These are phyloP conservation scores for Ceriops decandra DNA, from an alignment of 345 rosid genomes.

Conservation along the genomic window DNA sequence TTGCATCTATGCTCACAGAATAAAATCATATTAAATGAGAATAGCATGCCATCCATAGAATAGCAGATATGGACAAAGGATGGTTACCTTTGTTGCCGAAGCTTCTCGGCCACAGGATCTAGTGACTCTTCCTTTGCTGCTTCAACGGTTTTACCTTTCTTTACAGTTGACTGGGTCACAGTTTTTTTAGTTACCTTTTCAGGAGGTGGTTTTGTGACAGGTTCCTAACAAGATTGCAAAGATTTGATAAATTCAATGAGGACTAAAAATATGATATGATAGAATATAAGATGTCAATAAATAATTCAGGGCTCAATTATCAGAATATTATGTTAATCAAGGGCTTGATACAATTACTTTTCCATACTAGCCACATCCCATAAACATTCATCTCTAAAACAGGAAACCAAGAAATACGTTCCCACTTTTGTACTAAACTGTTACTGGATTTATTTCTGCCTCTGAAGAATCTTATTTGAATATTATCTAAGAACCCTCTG, in stretches of 20 bases:
- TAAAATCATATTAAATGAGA: neutral
- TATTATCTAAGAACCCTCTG: no score
- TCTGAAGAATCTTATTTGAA: no score
- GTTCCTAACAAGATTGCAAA: conserved; percentile 19
- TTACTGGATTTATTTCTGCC: no score
- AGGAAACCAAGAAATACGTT: no score
- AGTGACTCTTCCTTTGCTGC: conserved; percentile 37
- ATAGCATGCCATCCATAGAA: neutral
- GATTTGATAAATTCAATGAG: neutral
- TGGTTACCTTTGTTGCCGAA: conserved; percentile 66
- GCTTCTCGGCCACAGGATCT: conserved; percentile 73
- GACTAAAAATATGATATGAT: neutral
- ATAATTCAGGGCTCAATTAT: no score
- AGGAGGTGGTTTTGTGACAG: conserved; percentile 41
- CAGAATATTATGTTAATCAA: no score
- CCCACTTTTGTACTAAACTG: no score
- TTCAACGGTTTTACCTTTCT: conserved; percentile 51
- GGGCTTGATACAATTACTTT: no score
- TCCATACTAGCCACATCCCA: no score
- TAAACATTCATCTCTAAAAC: no score
- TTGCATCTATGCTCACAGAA: neutral
- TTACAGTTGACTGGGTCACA: conserved; percentile 39
- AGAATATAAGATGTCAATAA: no score
- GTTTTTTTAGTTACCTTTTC: conserved; percentile 45
- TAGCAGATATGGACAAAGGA: neutral